Base-by-base conservation (phyloP, 805 yeast species). In the Hanseniaspora jakobsenii region DNA sequence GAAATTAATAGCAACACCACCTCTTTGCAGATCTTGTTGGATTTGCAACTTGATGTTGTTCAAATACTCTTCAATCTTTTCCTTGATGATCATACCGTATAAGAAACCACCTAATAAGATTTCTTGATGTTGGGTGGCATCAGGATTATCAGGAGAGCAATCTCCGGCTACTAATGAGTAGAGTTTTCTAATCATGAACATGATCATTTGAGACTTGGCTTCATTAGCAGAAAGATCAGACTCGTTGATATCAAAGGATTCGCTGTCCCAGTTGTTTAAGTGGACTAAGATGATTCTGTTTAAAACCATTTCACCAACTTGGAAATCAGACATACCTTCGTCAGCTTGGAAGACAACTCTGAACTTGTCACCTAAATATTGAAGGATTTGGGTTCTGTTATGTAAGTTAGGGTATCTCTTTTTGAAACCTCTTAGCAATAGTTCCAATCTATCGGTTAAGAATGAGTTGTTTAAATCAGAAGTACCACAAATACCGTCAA, bases 81-180 rank as follows among this genome's bases (percentile, higher is more conserved):
- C 98, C 63, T 91, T 91, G 56, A 91, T 64, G 52, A 91, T 89
- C 94, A 87, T 87, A 53, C 96, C 96, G 55, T 85, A 91, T 45
- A 91, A 69, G 73, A 91, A 84, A 13, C 98, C 98, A 51, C 97
- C 97, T 47, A 91, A 71, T 50, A 91, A 66, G 26, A 91, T 83
- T 66, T 91, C 98, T 66, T 91, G 98, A 70, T 91, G 96, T 70
- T 91, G 98, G 8, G 95, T 84, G 39, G 97, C 94, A 78, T 91
- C 98, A 60, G 98, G 98, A 66, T 91, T 91, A 63, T 91, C 98
- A 14, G 95, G 89, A 43, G 87, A 69, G 63, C 96, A 89, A 60
- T 89, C 95, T 49, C 96, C 96, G 29, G 95, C 95, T 36, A 89
- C 97, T 51, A 91, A 71, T 0, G 97, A 73, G 62, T 91, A 91